Evolutionary conservation across 345 rosid genomes (phyloP).

Genomic region (Fremontodendron californicum): DNA sequence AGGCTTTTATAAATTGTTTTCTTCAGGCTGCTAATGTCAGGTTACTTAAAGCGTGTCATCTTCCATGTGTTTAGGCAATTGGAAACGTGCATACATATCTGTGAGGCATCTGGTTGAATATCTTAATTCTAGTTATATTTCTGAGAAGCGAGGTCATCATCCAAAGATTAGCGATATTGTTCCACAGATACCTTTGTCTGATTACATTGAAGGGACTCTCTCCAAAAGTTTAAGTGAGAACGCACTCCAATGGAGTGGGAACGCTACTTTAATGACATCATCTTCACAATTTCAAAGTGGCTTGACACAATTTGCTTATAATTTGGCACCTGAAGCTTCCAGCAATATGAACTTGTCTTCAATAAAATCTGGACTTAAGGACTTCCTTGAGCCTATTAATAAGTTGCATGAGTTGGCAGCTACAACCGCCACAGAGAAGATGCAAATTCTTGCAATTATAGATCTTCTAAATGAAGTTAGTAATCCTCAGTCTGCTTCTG

Average conservation of each 20-base stretch:
- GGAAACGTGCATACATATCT: slow-evolving; percentile 80
- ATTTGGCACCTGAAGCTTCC: slow-evolving; percentile 33
- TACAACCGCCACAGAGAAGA: slow-evolving; percentile 45
- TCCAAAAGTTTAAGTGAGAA: slow-evolving; percentile 40
- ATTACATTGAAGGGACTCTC: slow-evolving; percentile 64
- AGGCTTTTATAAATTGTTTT: neutral
- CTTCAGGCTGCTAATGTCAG: slow-evolving; percentile 25
- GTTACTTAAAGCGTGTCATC: slow-evolving; percentile 32
- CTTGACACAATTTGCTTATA: slow-evolving; percentile 27
- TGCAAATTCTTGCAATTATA: slow-evolving; percentile 60
- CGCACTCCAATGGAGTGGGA: slow-evolving; percentile 62
- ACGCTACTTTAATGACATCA: slow-evolving; percentile 36
- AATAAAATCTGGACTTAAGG: slow-evolving; percentile 43
- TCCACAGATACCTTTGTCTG: slow-evolving; percentile 62
- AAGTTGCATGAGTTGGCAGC: slow-evolving; percentile 41
- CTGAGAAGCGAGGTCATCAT: slow-evolving; percentile 29
- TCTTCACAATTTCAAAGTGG: slow-evolving; percentile 46
- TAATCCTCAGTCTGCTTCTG: slow-evolving; percentile 57
- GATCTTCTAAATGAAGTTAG: slow-evolving; percentile 72
- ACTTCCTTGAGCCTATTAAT: slow-evolving; percentile 54
- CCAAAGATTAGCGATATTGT: slow-evolving; percentile 30
- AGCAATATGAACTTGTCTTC: slow-evolving; percentile 38
- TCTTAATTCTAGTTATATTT: slow-evolving; percentile 37
- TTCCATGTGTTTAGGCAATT: slow-evolving; percentile 67
- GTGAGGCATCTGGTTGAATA: slow-evolving; percentile 68